phyloP scores from a whole-genome alignment of 192 early-diverging fungal species.

The Kickxella alabastrina region DNA sequence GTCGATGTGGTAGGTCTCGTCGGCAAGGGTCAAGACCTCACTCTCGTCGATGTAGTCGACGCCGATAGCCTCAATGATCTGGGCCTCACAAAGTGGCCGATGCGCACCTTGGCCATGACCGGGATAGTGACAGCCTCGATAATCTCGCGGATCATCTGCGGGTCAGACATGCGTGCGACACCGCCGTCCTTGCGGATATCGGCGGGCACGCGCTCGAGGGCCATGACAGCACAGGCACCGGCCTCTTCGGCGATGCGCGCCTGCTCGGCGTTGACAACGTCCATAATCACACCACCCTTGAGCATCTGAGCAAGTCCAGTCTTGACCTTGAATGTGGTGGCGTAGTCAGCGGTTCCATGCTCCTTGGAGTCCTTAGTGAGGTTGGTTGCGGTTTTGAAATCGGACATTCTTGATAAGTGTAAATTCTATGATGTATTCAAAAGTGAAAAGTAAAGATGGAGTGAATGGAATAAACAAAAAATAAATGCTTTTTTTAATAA shows the following conservation, averaged over 20 bases:
- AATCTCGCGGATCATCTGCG: conserved; percentile 96
- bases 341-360: conserved; percentile 6
- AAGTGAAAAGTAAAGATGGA: background rate
- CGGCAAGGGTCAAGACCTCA: conserved; percentile 91
- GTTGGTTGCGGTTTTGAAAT: conserved; percentile 55
- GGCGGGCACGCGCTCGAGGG: conserved; percentile 94
- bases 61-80: conserved; percentile 86
- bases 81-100: conserved; percentile 99
- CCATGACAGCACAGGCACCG: conserved; percentile 96
- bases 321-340: conserved; percentile 77
- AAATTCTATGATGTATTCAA: no score
- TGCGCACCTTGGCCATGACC: conserved; percentile 98
- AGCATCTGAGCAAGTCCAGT: conserved; percentile 96
- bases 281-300: conserved; percentile 99
- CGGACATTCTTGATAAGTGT: conserved; percentile 5
- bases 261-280: conserved; percentile 96
- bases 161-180: conserved; percentile 98
- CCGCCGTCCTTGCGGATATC: conserved; percentile 97
- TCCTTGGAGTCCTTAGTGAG: conserved; percentile 42
- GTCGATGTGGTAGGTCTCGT: conserved; percentile 92
- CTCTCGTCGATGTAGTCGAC: conserved; percentile 98
- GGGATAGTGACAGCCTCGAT: conserved; percentile 93
- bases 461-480: background rate
- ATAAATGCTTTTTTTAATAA: background rate
- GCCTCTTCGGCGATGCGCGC: conserved; percentile 96